A percentile compares a stretch with the other conserved stretches of the same genome.
Conservation (phyloP, 2,329 filamentous ascomycete genomes). For the Cyclaneusma minus region DNA sequence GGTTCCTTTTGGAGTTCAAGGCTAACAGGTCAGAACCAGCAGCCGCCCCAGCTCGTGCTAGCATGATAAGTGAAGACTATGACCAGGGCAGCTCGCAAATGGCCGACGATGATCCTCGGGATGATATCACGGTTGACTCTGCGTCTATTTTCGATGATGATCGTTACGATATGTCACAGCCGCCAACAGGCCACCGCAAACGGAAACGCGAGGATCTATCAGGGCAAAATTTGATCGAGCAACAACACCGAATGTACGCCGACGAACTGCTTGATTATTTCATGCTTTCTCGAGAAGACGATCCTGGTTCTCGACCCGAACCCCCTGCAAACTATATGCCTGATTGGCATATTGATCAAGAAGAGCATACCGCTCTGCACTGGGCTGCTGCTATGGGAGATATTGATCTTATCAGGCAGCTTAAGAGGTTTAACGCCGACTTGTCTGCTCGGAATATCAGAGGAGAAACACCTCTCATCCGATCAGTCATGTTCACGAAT, state of each 20-base stretch:
- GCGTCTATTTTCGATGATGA: slow-evolving; percentile 77
- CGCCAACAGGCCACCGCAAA: slow-evolving; percentile 48
- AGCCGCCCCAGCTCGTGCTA: slow-evolving; percentile 23
- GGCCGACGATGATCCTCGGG: slow-evolving; percentile 58
- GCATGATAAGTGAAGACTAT: slow-evolving; percentile 43
- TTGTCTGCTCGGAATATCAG: slow-evolving; percentile 54
- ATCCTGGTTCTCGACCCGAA: slow-evolving; percentile 54
- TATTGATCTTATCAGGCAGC: slow-evolving; percentile 74
- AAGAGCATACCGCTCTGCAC: slow-evolving; percentile 83
- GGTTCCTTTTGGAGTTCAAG: slow-evolving; percentile 3
- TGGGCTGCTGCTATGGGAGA: slow-evolving; percentile 98
- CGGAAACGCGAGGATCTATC: slow-evolving; percentile 58
- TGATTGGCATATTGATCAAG: slow-evolving; percentile 84
- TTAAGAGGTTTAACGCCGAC: slow-evolving; percentile 67
- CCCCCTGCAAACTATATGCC: slow-evolving; percentile 79
- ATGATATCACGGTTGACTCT: slow-evolving; percentile 69
- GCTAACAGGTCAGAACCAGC: slow-evolving; percentile 19
- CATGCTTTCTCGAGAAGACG: slow-evolving; percentile 68
- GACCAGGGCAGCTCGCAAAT: slow-evolving; percentile 47
- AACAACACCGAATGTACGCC: slow-evolving; percentile 79
- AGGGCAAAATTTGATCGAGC: slow-evolving; percentile 50
- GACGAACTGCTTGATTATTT: slow-evolving; percentile 95
- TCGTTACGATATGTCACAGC: slow-evolving; percentile 54
- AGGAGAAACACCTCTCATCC: slow-evolving; percentile 86
- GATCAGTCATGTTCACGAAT: slow-evolving; percentile 90